A percentile compares a stretch with the other conserved stretches of the same genome.
Conservation (phyloP, 768 basidiomycete genomes). For the Phanerodontia chrysosporium region DNA sequence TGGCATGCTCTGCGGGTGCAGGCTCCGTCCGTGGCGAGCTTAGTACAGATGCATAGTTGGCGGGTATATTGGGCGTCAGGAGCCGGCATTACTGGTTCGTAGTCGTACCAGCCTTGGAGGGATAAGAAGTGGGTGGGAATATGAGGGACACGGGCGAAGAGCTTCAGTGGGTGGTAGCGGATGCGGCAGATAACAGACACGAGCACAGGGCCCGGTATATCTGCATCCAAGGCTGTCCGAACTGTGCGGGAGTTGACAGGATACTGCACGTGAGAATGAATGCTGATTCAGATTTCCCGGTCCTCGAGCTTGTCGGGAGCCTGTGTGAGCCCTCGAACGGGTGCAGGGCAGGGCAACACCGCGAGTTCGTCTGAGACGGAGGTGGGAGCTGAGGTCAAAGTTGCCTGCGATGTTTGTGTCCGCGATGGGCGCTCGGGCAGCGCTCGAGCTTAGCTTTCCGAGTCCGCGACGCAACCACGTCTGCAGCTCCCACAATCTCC, state of each 20-base stretch:
- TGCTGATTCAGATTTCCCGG: too few relatives aligned
- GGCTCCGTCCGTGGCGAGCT: background rate
- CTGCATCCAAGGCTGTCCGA: background rate
- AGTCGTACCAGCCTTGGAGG: background rate
- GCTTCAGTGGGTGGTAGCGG: background rate
- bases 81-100: background rate
- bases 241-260: background rate
- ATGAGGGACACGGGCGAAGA: background rate
- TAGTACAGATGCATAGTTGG: slow-evolving; percentile 2
- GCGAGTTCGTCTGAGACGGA: too few relatives aligned
- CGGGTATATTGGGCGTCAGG: slow-evolving; percentile 4
- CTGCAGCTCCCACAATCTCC: too few relatives aligned
- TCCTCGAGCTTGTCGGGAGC: too few relatives aligned
- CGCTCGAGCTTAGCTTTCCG: too few relatives aligned
- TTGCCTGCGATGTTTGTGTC: too few relatives aligned
- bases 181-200: background rate
- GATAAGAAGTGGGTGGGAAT: background rate
- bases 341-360: too few relatives aligned
- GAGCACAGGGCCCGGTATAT: background rate
- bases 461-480: too few relatives aligned
- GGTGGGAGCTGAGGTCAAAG: too few relatives aligned
- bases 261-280: background rate
- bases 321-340: too few relatives aligned
- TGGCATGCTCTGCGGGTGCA: background rate
- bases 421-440: too few relatives aligned